phyloP scores from a whole-genome alignment of 768 basidiomycete genomes.

The Tylopilus rubrobrunneus region DNA sequence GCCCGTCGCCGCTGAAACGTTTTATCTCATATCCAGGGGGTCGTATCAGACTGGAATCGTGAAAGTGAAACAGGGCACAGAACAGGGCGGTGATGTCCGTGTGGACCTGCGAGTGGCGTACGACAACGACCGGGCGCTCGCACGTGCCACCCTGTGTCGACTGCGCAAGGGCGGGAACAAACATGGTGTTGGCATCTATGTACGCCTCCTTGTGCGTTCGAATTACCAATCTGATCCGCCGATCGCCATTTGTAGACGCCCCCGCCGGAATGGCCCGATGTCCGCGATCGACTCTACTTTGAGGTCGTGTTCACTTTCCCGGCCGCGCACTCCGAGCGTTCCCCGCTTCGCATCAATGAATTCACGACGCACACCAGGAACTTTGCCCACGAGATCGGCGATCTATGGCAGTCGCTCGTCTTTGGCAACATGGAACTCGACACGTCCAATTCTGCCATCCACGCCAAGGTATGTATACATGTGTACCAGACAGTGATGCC shows the following conservation, averaged over 20 bases:
- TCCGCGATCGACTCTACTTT: constrained; percentile 22
- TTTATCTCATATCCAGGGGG: constrained; percentile 36
- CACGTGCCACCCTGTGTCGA: constrained; percentile 30
- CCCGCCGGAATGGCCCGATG: not conserved
- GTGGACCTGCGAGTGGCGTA: constrained; percentile 33
- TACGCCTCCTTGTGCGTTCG: constrained; percentile 3
- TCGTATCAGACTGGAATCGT: constrained; percentile 22
- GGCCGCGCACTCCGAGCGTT: not conserved
- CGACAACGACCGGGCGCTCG: constrained; percentile 17
- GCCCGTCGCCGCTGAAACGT: constrained; percentile 24
- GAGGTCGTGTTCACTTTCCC: constrained; percentile 32
- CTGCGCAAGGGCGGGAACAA: constrained; percentile 24
- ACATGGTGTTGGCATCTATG: constrained; percentile 38
- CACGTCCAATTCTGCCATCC: constrained; percentile 26
- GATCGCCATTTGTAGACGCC: constrained; percentile 15
- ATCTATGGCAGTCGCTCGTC: constrained; percentile 25
- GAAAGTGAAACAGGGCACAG: constrained; percentile 10
- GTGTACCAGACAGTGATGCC: not conserved
- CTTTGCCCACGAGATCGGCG: constrained; percentile 28
- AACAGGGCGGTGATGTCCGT: constrained; percentile 9
- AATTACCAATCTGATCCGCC: not conserved
- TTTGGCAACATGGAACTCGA: constrained; percentile 26
- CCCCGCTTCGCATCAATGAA: constrained; percentile 22
- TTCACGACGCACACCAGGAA: constrained; percentile 28
- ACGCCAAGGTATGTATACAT: constrained; percentile 20